Percentiles rank a stretch among this genome's conserved stretches.
Evolutionary conservation across 345 rosid genomes (phyloP).

Genomic region (Sisymbrium irio): DNA sequence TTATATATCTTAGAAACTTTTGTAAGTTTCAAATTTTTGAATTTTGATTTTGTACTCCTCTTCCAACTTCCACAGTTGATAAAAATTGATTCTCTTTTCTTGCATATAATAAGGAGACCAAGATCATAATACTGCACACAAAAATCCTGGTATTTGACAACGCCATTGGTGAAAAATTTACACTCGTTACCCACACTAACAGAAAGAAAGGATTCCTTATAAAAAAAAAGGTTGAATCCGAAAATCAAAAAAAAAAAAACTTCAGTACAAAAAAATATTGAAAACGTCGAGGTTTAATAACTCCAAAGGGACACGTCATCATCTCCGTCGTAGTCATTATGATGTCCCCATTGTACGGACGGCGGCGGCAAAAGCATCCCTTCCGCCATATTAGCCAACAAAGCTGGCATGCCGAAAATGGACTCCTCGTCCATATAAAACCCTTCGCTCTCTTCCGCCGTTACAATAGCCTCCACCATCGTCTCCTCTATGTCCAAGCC

Average conservation of each 20-base stretch:
- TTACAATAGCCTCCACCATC: not conserved
- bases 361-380: slow-evolving; percentile 74
- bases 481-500: not conserved
- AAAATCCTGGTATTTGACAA: slow-evolving; percentile 3
- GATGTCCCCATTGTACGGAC: slow-evolving; percentile 24
- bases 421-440: slow-evolving; percentile 60
- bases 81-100: not conserved
- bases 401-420: slow-evolving; percentile 57
- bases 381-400: slow-evolving; percentile 62
- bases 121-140: not conserved
- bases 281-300: slow-evolving; percentile 5
- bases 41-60: too few species aligned
- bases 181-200: not conserved
- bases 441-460: slow-evolving; percentile 15
- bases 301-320: slow-evolving; percentile 59
- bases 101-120: too few species aligned
- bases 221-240: not conserved
- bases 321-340: slow-evolving; percentile 30
- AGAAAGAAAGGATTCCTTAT: not conserved
- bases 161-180: not conserved
- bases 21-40: too few species aligned
- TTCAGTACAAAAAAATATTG: not conserved
- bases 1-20: too few species aligned
- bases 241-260: not conserved
- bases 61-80: too few species aligned